Evolutionary conservation across 257 asterid species (phyloP).

Genomic region (Osmanthus fragrans): DNA sequence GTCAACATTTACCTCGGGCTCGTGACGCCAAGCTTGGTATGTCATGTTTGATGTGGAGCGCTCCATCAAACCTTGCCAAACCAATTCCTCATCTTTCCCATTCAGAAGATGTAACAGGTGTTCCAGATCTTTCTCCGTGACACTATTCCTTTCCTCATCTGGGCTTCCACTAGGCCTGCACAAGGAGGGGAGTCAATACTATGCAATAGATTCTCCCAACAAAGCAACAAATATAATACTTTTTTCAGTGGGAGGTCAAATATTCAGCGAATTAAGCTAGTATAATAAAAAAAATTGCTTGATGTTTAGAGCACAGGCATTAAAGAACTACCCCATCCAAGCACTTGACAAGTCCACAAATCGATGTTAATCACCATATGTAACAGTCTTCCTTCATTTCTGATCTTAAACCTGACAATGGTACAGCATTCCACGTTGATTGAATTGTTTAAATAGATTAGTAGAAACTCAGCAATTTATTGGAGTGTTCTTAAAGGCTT

Average conservation of each 20-base stretch:
- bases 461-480: neutral
- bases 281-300: neutral
- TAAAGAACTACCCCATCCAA: neutral
- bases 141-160: constrained; percentile 47
- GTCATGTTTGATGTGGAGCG: constrained; percentile 77
- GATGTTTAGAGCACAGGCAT: neutral
- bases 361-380: neutral
- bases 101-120: constrained; percentile 64
- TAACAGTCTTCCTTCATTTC: neutral
- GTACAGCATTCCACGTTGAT: neutral
- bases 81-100: constrained; percentile 70
- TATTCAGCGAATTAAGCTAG: neutral
- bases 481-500: neutral
- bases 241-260: neutral
- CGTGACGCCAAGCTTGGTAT: constrained; percentile 97
- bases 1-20: constrained; percentile 61
- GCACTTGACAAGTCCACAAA: neutral
- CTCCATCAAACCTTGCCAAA: constrained; percentile 95
- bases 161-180: constrained; percentile 48
- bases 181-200: constrained; percentile 15
- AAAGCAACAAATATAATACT: neutral
- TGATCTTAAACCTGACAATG: neutral
- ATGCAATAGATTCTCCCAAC: neutral
- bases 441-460: neutral
- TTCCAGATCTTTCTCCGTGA: constrained; percentile 67